A percentile compares a stretch with the other conserved stretches of the same genome.
Evolutionary conservation across 2,329 filamentous ascomycete species (phyloP).

Genomic region (Ilyonectria robusta): DNA sequence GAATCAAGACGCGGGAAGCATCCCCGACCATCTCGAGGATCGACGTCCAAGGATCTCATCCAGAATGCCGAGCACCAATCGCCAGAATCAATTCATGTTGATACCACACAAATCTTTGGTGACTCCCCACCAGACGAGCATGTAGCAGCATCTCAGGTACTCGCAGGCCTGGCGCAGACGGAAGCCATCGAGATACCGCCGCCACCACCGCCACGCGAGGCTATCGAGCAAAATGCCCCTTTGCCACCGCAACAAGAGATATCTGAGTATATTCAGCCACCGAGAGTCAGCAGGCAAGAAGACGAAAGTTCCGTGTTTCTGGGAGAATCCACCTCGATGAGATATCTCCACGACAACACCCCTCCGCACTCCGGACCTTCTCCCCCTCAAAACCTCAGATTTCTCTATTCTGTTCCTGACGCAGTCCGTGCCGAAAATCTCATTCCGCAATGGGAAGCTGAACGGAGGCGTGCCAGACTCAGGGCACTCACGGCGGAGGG

Average conservation of each 20-base stretch:
- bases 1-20: slow-evolving; percentile 45
- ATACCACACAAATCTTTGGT: background rate
- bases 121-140: background rate
- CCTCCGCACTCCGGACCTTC: slow-evolving; percentile 43
- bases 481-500: slow-evolving; percentile 25
- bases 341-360: slow-evolving; percentile 58
- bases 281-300: background rate
- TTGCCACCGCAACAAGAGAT: too few species aligned
- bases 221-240: too few species aligned
- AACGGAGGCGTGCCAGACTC: slow-evolving; percentile 50
- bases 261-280: too few species aligned
- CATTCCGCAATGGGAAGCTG: slow-evolving; percentile 55
- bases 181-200: too few species aligned
- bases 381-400: slow-evolving; percentile 25
- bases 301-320: slow-evolving; percentile 54
- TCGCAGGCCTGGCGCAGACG: background rate
- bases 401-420: slow-evolving; percentile 52
- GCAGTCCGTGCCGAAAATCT: slow-evolving; percentile 50
- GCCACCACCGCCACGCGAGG: too few species aligned
- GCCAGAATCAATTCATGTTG: background rate
- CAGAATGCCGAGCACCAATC: background rate
- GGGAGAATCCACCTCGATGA: slow-evolving; percentile 62
- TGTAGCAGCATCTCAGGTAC: slow-evolving; percentile 14
- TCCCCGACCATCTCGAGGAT: slow-evolving; percentile 19
- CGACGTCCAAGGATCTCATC: background rate